A percentile compares a stretch with the other conserved stretches of the same genome.
Conservation (phyloP, 1,284 basidiomycete species). For the Sporisorium sorghi region DNA sequence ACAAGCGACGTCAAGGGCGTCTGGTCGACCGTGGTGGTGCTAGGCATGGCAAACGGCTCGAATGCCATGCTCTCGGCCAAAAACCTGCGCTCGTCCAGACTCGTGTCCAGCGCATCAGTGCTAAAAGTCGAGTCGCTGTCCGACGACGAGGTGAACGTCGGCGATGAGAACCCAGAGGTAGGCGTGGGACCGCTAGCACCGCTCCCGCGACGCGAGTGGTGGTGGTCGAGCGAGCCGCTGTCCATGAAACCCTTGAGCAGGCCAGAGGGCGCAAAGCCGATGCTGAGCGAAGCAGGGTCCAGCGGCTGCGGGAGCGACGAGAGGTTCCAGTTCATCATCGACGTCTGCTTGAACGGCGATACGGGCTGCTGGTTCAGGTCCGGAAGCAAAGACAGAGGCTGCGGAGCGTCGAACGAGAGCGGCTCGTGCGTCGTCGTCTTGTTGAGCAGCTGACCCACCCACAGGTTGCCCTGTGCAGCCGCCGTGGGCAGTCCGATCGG, state of each 20-base stretch:
- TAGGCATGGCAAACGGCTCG: constrained; percentile 41
- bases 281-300: constrained; percentile 23
- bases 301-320: constrained; percentile 25
- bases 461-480: constrained; percentile 23
- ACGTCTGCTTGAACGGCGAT: constrained; percentile 48
- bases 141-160: constrained; percentile 36
- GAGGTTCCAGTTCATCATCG: constrained; percentile 43
- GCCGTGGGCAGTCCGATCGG: constrained; percentile 20
- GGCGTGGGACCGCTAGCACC: constrained; percentile 11
- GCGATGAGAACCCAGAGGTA: constrained; percentile 32
- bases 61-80: constrained; percentile 40
- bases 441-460: constrained; percentile 46
- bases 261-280: constrained; percentile 10
- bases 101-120: constrained; percentile 25
- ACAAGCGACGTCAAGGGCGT: constrained; percentile 40
- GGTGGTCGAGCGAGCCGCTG: constrained; percentile 19
- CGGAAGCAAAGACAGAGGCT: constrained; percentile 20
- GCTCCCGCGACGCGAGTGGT: constrained; percentile 21
- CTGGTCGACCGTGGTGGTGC: constrained; percentile 18
- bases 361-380: constrained; percentile 32
- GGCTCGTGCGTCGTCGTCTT: constrained; percentile 25
- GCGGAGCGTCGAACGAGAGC: constrained; percentile 13
- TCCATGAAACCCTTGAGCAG: constrained; percentile 23
- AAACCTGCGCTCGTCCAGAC: constrained; percentile 27
- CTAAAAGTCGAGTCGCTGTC: constrained; percentile 45